A percentile compares a stretch with the other conserved stretches of the same genome.
phyloP scores from a whole-genome alignment of 805 yeast genomes.

The Metschnikowia baotianmanensis region DNA sequence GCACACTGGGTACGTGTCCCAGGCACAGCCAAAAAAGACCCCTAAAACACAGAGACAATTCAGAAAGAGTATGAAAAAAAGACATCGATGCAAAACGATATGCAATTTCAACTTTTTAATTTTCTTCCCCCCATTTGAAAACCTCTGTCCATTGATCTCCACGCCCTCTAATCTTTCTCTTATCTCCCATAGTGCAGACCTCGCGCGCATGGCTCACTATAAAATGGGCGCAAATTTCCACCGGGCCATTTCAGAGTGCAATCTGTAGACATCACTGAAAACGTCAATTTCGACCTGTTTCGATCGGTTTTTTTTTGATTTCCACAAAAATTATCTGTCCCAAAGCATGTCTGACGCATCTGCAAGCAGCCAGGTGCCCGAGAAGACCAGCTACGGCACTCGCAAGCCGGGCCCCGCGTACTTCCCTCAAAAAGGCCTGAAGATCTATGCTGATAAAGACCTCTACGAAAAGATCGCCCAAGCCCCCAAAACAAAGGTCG shows the following conservation, averaged over 20 bases:
- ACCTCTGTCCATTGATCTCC: background rate
- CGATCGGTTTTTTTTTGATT: background rate
- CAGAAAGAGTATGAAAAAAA: no score
- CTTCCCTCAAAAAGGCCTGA: slow-evolving; percentile 53
- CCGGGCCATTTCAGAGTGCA: background rate
- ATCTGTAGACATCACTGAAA: background rate
- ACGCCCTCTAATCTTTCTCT: background rate
- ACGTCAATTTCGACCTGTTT: background rate
- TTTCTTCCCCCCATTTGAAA: no score
- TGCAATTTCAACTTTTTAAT: no score
- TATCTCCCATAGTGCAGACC: no score
- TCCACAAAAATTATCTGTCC: background rate
- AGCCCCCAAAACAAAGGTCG: slow-evolving; percentile 42
- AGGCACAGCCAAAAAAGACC: no score
- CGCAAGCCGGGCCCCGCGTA: slow-evolving; percentile 55
- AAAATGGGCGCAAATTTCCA: background rate
- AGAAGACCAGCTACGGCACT: slow-evolving; percentile 33
- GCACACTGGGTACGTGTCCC: no score
- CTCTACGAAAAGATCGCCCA: slow-evolving; percentile 46
- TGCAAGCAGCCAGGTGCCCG: slow-evolving; percentile 27
- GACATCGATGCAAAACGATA: no score
- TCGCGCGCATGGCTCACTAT: background rate
- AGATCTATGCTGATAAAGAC: slow-evolving; percentile 48
- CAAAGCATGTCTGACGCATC: slow-evolving; percentile 1
- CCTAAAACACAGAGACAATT: no score